phyloP scores from a whole-genome alignment of 2,329 filamentous ascomycete genomes.

The Tolypocladium ophioglossoides region DNA sequence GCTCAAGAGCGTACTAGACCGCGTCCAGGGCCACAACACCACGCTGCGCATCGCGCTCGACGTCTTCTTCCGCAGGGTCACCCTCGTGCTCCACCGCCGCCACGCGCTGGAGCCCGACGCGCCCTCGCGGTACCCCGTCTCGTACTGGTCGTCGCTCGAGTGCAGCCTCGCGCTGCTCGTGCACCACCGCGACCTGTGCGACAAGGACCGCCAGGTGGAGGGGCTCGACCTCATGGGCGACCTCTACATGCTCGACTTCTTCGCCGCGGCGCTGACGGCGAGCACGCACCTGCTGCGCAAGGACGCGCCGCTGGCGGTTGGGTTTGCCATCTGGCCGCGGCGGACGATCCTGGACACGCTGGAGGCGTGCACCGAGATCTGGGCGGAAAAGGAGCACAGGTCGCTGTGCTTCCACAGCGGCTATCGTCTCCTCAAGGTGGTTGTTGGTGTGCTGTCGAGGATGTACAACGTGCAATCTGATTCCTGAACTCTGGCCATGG shows the following conservation, averaged over 20 bases:
- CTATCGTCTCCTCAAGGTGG: not conserved
- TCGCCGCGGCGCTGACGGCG: constrained; percentile 3
- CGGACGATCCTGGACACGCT: constrained; percentile 6
- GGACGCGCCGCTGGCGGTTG: constrained; percentile 5
- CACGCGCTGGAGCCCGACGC: constrained; percentile 4
- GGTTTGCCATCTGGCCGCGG: constrained; percentile 2
- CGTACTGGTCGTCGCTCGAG: constrained; percentile 7
- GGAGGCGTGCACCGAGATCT: constrained; percentile 3
- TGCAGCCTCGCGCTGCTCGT: constrained; percentile 7
- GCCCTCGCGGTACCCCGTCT: constrained; percentile 1
- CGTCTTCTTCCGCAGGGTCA: constrained; percentile 4
- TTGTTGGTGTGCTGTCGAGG: not conserved
- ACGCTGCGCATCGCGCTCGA: constrained; percentile 4
- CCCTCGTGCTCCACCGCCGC: constrained; percentile 4
- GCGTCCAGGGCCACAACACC: not conserved
- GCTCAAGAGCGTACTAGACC: constrained; percentile 1
- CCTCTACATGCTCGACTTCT: constrained; percentile 6
- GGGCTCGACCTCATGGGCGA: not conserved
- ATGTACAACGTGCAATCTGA: not conserved
- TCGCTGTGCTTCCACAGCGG: constrained; percentile 2
- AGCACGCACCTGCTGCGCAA: constrained; percentile 4
- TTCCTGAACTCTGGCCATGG: not conserved
- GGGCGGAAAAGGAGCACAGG: constrained; percentile 1
- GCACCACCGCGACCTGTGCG: constrained; percentile 3
- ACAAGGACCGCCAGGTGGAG: not conserved